Evolutionary conservation across 2,329 filamentous ascomycete species (phyloP).

Genomic region (Xylaria sp.): DNA sequence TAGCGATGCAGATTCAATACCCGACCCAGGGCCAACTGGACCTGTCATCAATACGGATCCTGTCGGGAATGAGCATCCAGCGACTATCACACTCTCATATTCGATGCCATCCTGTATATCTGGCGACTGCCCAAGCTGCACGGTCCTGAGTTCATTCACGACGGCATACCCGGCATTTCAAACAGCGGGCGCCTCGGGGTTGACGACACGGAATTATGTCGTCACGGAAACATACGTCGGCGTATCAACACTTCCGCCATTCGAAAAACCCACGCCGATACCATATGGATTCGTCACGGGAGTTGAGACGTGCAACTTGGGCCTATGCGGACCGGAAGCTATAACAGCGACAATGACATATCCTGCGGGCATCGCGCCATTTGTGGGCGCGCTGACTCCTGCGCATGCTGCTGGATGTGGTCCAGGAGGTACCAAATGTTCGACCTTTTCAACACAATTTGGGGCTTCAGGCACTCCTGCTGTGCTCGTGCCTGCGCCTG

Average conservation of each 20-base stretch:
- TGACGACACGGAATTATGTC: conserved; percentile 35
- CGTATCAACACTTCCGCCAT: conserved; percentile 38
- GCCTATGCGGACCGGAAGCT: conserved; percentile 17
- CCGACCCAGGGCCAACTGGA: not conserved
- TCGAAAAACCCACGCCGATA: conserved; percentile 33
- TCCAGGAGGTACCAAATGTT: conserved; percentile 1
- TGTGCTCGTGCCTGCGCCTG: not conserved
- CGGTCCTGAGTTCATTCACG: conserved; percentile 38
- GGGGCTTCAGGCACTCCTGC: not conserved
- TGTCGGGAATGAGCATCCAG: not conserved
- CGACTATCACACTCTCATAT: conserved; percentile 27
- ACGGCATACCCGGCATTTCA: conserved; percentile 33
- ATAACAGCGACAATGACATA: conserved; percentile 37
- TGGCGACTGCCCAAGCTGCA: conserved; percentile 39
- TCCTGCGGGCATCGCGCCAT: conserved; percentile 29
- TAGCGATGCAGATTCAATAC: not conserved
- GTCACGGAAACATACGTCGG: conserved; percentile 43
- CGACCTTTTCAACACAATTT: conserved; percentile 7
- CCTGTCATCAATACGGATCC: conserved; percentile 8
- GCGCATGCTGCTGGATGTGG: not conserved
- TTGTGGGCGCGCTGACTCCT: not conserved
- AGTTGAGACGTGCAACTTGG: conserved; percentile 36
- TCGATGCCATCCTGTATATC: conserved; percentile 38
- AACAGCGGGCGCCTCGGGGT: conserved; percentile 14
- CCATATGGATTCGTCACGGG: conserved; percentile 40